These are phyloP conservation scores for Ramalina intermedia DNA, from an alignment of 495 filamentous ascomycete species.

Conservation along the genomic window DNA sequence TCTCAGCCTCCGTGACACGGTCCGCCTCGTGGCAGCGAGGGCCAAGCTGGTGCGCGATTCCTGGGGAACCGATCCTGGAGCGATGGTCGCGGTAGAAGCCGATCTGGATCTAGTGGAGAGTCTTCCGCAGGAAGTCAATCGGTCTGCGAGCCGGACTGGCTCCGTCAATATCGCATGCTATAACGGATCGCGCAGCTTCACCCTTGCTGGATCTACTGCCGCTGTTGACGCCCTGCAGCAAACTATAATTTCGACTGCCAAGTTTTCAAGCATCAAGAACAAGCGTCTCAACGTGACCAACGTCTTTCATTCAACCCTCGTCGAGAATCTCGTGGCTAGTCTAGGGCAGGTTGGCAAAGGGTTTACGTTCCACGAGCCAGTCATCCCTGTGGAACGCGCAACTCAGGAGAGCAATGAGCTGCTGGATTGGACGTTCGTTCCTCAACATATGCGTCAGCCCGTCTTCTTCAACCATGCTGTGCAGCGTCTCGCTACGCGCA, in stretches of 20 bases:
- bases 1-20: slow-evolving; percentile 21
- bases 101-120: slow-evolving; percentile 8
- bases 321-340: slow-evolving; percentile 4
- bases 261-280: slow-evolving; percentile 5
- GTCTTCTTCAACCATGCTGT: slow-evolving; percentile 15
- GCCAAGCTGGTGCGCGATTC: slow-evolving; percentile 27
- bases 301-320: slow-evolving; percentile 14
- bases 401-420: background rate
- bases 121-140: slow-evolving; percentile 2
- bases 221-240: slow-evolving; percentile 3
- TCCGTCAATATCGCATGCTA: slow-evolving; percentile 10
- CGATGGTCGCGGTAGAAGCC: slow-evolving; percentile 29
- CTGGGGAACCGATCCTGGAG: slow-evolving; percentile 34
- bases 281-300: slow-evolving; percentile 13
- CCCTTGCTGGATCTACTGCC: slow-evolving; percentile 7
- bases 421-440: slow-evolving; percentile 7
- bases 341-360: slow-evolving; percentile 6
- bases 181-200: slow-evolving; percentile 12
- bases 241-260: background rate
- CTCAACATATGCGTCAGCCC: slow-evolving; percentile 8
- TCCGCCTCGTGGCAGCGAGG: slow-evolving; percentile 28
- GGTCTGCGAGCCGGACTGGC: background rate
- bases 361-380: slow-evolving; percentile 8
- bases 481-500: slow-evolving; percentile 6
- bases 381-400: slow-evolving; percentile 9